Evolutionary conservation across 768 basidiomycete species (phyloP), one percentile per base, ranked within the genome.

Genomic region (Lentinula aciculospora): DNA sequence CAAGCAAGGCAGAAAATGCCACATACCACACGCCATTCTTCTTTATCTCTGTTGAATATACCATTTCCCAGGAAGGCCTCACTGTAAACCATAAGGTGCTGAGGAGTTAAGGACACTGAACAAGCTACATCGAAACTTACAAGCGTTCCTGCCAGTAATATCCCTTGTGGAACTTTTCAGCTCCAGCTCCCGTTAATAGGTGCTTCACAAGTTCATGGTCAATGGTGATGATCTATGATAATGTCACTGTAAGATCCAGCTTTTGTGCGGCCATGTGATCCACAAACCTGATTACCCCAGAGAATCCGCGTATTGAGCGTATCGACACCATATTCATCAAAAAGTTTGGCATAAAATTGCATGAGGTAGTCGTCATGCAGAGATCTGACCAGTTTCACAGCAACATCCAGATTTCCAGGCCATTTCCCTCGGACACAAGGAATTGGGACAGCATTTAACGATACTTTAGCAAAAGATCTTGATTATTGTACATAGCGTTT

Each of bases 41-140:
- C 71, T 50, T 75, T 78, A 60, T 79, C 80, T n/a, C 78, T 72
- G 46, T 81, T 80, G 64, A 81, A 81, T 19, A 81, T 79, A 10
- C 80, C 79, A 27, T 72, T 68, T 4, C 80, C 80, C 32, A 82
- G 67, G 63, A 78, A 76, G 5, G 58, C 61, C 27, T 61, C 37
- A 58, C 61, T 60, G 60, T 58, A 29, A 53, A 42, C 56, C 63
- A n/a, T 36, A 32, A 4, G 32, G 13, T 13, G 5, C 19, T 42
- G 57, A 13, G 27, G n/a, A n/a, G 1, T 8, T 32, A 1, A 19
- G 32, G 19, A 7, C 46, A 54, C 9, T 36, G 1, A 44, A 2
- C 21, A 5, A 39, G 4, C 37, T 15, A 13, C 13, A 5, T 13
- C 37, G 25, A 8, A 8, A 44, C 77, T 60, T 57, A 78, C 77